Conservation (phyloP, 352 stramenopile genomes). For the Phytophthora cactorum region DNA sequence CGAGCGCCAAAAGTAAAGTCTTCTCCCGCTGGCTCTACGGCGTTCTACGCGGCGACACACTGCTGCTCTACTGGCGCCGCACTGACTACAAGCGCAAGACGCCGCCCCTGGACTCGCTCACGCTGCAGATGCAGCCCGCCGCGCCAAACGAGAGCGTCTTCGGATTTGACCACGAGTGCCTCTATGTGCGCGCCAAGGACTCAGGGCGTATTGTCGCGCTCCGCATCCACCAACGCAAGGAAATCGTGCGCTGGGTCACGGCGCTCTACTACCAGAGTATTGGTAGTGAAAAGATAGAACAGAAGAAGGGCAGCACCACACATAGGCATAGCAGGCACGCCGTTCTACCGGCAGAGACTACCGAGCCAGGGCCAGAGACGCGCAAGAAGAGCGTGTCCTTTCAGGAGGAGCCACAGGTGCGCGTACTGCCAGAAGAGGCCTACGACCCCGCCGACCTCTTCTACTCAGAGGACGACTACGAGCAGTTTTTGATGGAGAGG, state of each 20-base stretch:
- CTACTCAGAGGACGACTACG: constrained; percentile 63
- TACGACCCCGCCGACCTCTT: constrained; percentile 62
- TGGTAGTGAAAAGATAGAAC: constrained; percentile 11
- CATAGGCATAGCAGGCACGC: constrained; percentile 21
- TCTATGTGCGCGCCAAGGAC: constrained; percentile 58
- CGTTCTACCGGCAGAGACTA: constrained; percentile 8
- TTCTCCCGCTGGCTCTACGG: constrained; percentile 68
- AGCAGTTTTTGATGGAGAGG: constrained; percentile 57
- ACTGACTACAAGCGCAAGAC: constrained; percentile 64
- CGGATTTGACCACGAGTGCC: constrained; percentile 64
- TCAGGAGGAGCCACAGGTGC: constrained; percentile 54
- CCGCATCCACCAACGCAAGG: constrained; percentile 67
- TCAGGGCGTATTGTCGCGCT: constrained; percentile 49
- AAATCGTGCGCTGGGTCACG: constrained; percentile 69
- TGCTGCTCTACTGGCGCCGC: constrained; percentile 62
- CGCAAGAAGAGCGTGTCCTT: constrained; percentile 65
- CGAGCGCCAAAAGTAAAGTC: constrained; percentile 41
- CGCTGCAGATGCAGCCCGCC: constrained; percentile 46
- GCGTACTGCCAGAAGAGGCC: constrained; percentile 49
- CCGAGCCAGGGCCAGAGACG: background rate
- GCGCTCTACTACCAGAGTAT: constrained; percentile 71
- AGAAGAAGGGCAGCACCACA: constrained; percentile 1
- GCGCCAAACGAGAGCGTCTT: constrained; percentile 61
- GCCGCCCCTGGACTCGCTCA: constrained; percentile 48
- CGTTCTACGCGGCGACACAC: constrained; percentile 46